A percentile compares a stretch with the other conserved stretches of the same genome.
These are phyloP conservation scores for Daldinia loculata DNA, from an alignment of 495 filamentous ascomycete genomes.

Conservation along the genomic window DNA sequence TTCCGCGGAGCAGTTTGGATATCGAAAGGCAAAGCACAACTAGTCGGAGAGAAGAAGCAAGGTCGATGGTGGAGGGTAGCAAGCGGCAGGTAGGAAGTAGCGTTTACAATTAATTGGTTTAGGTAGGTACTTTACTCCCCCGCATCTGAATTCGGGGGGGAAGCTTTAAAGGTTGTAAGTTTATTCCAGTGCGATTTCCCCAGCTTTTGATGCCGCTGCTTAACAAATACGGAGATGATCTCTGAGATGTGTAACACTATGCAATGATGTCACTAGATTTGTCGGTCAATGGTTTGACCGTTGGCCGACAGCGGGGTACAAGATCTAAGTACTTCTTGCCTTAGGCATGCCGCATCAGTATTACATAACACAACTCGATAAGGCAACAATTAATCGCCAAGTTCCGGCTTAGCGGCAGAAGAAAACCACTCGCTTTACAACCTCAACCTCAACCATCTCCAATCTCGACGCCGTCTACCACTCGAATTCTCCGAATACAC, in stretches of 20 bases:
- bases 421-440: constrained; percentile 57
- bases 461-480: constrained; percentile 36
- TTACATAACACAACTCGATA: constrained; percentile 9
- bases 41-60: constrained; percentile 1
- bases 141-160: constrained; percentile 24
- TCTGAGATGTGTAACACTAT: constrained; percentile 1
- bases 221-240: constrained; percentile 19
- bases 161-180: constrained; percentile 4
- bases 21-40: neutral
- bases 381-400: constrained; percentile 16
- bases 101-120: constrained; percentile 43
- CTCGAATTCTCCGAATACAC: constrained; percentile 39
- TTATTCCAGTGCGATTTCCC: constrained; percentile 34
- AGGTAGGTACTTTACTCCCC: constrained; percentile 31
- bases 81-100: constrained; percentile 37
- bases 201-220: constrained; percentile 31
- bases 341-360: neutral
- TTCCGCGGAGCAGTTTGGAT: constrained; percentile 33
- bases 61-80: constrained; percentile 12
- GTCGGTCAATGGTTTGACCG: constrained; percentile 20
- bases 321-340: neutral
- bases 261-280: constrained; percentile 32
- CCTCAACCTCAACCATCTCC: constrained; percentile 36
- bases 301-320: neutral
- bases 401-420: constrained; percentile 23